Base-by-base conservation (phyloP, 768 basidiomycete species). In the Lactifluus piperatus region DNA sequence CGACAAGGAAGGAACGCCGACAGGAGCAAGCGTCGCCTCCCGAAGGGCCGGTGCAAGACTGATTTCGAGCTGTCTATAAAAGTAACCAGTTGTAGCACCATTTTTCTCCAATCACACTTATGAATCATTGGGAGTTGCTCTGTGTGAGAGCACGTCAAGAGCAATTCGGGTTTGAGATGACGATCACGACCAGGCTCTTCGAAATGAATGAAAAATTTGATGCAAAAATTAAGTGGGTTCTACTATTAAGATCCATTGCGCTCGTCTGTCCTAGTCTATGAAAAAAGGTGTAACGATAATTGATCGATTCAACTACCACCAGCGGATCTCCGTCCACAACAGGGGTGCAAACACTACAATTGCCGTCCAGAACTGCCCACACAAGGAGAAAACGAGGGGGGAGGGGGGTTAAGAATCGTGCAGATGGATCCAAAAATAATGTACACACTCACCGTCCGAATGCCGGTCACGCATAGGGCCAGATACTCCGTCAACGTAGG, bases 321-420 rank as follows among this genome's bases (percentile, higher is more conserved):
- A 88, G 29, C 84, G 75, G 30, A 94, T 76, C 71, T 97, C 94
- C 10, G 84, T 80, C 91, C 91, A 95, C 10, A 97, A 71, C 29
- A 95, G 76, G 0, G 94, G 94, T 9, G 88, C 75, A 64, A 98
- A 85, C 1, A 97, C 92, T n/a, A 92, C 71, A 58, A 86, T 88
- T 0, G 94, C 94, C 2, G 86, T 92, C 82, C 85, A 94, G 70
- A 98, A 88, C 88, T 93, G 68, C 16, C 11, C 41, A 13, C 6
- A 39, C 4, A 47, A 52, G 18, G 18, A n/a, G n/a, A 10, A 34
- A 34, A 34, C 10, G 13, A 11, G 3, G 34, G 30, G 30, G 30
- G 30, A n/a, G 39, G n/a, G n/a, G n/a, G n/a, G 20, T 55, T 20
- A 52, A 47, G 6, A 43, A 7, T 22, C 41, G 18, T 6, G 14